Base-by-base conservation (phyloP, 768 basidiomycete species). In the Boletales sp. region DNA sequence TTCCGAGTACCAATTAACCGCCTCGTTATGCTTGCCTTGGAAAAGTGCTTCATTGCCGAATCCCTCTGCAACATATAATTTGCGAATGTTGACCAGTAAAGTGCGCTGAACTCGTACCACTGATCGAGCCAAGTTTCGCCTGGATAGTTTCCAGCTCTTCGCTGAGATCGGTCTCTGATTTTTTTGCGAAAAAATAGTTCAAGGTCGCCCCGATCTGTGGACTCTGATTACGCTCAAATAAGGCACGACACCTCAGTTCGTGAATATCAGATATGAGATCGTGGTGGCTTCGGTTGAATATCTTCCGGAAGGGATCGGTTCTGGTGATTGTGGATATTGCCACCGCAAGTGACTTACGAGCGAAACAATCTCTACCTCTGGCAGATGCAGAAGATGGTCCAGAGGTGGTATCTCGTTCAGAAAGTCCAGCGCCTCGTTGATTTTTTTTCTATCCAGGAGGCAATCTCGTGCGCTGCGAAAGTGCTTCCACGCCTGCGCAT, bases 1-100 rank as follows among this genome's bases (percentile, higher is more conserved):
- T 38, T 47, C 46, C 9, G 57, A 32, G 41, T 59, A 59, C 53
- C 53, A 59, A 5, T 17, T 29, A 18, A 50, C 37, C 10, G 57
- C 57, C 12, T 45, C 41, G 10, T 43, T 47, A 32, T 43, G 39
- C 7, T 7, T 48, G 5, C 10, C 8, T 5, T 19, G 30, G 13
- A 35, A 1, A 40, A 34, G 36, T 10, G 57, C 45, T 15, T 52
- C 40, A 21, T 59, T 51, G 8, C 58, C 58, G 2, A 59, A 52
- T 14, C 5, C 32, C 34, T 59, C 58, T 59, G 17, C 29, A 34
- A 39, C 27, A n/a, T 21, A 27, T 27, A 7, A 27, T 6, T 27
- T 27, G 24, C 7, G 24, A 27, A 7, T 27, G 24, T 27, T 27
- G 24, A 27, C 24, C 24, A 27, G 5, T 6, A 27, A 27, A 7